Conservation (phyloP, 768 basidiomycete species). For the Termitomyces sp. region DNA sequence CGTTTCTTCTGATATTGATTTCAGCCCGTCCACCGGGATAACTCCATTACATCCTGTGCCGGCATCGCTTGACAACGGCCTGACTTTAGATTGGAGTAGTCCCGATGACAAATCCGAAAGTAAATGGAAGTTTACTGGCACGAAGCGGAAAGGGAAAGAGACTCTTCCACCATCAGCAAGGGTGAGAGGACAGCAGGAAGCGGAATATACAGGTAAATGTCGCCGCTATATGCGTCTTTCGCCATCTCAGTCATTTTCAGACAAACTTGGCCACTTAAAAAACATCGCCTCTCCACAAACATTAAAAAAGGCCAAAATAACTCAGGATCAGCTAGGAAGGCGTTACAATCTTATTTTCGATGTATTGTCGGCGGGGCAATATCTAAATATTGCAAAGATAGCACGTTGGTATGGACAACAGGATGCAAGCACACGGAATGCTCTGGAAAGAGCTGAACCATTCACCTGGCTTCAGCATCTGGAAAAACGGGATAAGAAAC, state of each 20-base stretch:
- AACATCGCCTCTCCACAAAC: constrained; percentile 45
- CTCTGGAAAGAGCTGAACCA: constrained; percentile 62
- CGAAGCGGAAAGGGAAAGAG: constrained; percentile 57
- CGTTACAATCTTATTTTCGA: constrained; percentile 54
- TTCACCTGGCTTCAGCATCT: constrained; percentile 71
- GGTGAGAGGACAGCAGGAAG: constrained; percentile 54
- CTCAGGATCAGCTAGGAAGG: constrained; percentile 57
- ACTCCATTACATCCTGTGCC: constrained; percentile 57
- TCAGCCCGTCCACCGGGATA: constrained; percentile 55
- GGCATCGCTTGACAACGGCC: constrained; percentile 60
- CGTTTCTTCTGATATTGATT: constrained; percentile 53
- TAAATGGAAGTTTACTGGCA: constrained; percentile 54
- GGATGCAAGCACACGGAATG: constrained; percentile 37
- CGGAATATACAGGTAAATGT: constrained; percentile 47
- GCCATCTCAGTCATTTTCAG: constrained; percentile 25
- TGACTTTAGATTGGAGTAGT: constrained; percentile 73
- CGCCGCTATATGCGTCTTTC: not conserved
- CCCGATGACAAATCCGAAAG: constrained; percentile 49
- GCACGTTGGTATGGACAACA: constrained; percentile 58
- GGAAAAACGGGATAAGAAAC: constrained; percentile 34
- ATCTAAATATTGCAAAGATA: constrained; percentile 42
- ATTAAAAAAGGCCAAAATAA: constrained; percentile 57
- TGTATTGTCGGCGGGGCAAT: constrained; percentile 24
- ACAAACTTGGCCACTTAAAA: constrained; percentile 52
- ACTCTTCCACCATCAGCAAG: constrained; percentile 33